Evolutionary conservation across 2,329 filamentous ascomycete genomes (phyloP).

Genomic region (Diaporthe batatas): DNA sequence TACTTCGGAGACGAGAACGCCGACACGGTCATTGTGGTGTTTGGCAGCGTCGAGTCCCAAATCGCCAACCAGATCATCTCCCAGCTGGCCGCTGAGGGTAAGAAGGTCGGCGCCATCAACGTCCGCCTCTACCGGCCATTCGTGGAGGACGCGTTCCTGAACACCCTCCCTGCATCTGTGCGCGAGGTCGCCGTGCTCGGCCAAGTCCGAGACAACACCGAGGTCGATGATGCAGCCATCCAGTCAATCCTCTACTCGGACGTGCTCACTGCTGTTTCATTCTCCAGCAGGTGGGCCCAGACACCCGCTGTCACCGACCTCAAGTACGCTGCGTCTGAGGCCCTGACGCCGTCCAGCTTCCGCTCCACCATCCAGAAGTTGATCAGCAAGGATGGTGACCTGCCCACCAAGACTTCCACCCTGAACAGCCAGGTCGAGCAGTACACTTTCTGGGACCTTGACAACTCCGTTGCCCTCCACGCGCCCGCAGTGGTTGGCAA

Average conservation of each 20-base stretch:
- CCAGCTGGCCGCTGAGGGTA: slow-evolving; percentile 78
- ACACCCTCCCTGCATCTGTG: slow-evolving; percentile 80
- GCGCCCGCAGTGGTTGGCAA: slow-evolving; percentile 73
- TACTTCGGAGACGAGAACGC: slow-evolving; percentile 87
- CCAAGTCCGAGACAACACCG: slow-evolving; percentile 81
- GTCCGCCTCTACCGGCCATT: slow-evolving; percentile 96
- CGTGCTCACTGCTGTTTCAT: slow-evolving; percentile 86
- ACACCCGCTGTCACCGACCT: slow-evolving; percentile 80
- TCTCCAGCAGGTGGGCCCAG: slow-evolving; percentile 76
- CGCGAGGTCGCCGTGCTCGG: slow-evolving; percentile 87
- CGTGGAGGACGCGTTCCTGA: slow-evolving; percentile 92
- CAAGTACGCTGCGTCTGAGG: slow-evolving; percentile 84
- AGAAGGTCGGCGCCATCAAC: slow-evolving; percentile 87
- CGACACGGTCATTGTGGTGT: slow-evolving; percentile 88
- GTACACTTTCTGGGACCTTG: slow-evolving; percentile 94
- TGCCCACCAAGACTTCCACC: slow-evolving; percentile 55
- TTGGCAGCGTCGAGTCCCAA: slow-evolving; percentile 92
- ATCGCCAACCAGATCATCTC: slow-evolving; percentile 84
- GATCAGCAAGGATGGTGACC: slow-evolving; percentile 57
- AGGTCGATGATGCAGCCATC: slow-evolving; percentile 79
- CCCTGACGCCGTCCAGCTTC: slow-evolving; percentile 68
- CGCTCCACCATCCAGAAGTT: slow-evolving; percentile 64
- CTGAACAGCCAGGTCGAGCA: slow-evolving; percentile 76
- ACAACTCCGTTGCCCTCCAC: slow-evolving; percentile 76
- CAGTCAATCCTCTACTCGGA: slow-evolving; percentile 94